Conservation (phyloP, 306 rosid species). For the Acacia confusa region DNA sequence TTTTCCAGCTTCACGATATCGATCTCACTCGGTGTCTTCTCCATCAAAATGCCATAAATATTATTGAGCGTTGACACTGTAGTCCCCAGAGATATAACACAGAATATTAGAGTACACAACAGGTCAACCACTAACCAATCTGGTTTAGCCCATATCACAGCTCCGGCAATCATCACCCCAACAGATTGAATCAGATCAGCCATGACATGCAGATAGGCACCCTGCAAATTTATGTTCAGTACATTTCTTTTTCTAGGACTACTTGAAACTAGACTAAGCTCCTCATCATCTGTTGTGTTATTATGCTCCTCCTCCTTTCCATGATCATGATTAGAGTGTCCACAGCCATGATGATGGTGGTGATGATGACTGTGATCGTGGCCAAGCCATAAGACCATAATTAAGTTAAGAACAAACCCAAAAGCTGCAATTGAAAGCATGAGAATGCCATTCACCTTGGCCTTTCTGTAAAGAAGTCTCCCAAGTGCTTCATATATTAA, state of each 20-base stretch:
- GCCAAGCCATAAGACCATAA: slow-evolving; percentile 91
- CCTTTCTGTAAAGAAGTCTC: slow-evolving; percentile 46
- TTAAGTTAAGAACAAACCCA: slow-evolving; percentile 69
- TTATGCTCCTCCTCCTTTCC: slow-evolving; percentile 40
- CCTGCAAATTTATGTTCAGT: slow-evolving; percentile 77
- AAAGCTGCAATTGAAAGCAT: slow-evolving; percentile 85
- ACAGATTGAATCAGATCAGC: slow-evolving; percentile 89
- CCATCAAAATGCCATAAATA: slow-evolving; percentile 69
- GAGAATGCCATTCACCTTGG: slow-evolving; percentile 66
- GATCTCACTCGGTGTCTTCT: slow-evolving; percentile 65
- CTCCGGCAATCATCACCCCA: slow-evolving; percentile 96
- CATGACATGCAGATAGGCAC: slow-evolving; percentile 90
- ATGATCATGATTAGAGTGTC: slow-evolving; percentile 35
- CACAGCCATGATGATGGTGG: slow-evolving; percentile 23
- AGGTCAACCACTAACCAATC: slow-evolving; percentile 74
- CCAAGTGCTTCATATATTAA: slow-evolving; percentile 74
- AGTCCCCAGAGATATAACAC: slow-evolving; percentile 66
- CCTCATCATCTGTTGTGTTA: slow-evolving; percentile 49
- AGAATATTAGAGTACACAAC: slow-evolving; percentile 72
- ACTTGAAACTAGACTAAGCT: slow-evolving; percentile 41
- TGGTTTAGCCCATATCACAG: slow-evolving; percentile 73
- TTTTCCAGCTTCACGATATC: slow-evolving; percentile 52
- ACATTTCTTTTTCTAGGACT: slow-evolving; percentile 33
- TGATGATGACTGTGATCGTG: slow-evolving; percentile 50
- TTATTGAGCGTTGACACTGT: slow-evolving; percentile 69